Conservation (phyloP, 163 green algal genomes). For the Picocystis sp. region DNA sequence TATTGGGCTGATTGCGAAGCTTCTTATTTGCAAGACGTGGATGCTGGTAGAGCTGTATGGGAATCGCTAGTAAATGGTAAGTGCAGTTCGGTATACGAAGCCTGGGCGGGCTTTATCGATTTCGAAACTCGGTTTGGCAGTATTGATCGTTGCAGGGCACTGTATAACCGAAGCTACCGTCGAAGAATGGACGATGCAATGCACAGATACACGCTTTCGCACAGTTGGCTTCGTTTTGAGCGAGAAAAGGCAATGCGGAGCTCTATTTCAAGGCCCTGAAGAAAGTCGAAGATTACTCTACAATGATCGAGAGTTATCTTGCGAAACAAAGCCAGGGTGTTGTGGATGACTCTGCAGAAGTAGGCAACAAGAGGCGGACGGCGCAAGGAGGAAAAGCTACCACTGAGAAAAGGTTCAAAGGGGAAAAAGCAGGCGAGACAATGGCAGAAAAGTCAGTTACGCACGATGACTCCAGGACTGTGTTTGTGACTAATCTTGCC, state of each 20-base stretch:
- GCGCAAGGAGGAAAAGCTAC: no score
- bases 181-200: constrained; percentile 35
- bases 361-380: no score
- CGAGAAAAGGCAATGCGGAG: constrained; percentile 38
- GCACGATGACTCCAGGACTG: no score
- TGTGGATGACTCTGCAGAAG: no score
- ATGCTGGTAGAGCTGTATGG: constrained; percentile 42
- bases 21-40: constrained; percentile 20
- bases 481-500: no score
- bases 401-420: no score
- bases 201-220: constrained; percentile 27
- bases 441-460: no score
- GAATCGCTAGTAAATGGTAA: constrained; percentile 22
- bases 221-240: constrained; percentile 65
- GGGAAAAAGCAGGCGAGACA: no score
- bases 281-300: no score
- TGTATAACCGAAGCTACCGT: constrained; percentile 41
- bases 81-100: constrained; percentile 17
- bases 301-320: no score
- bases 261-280: no score
- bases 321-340: no score
- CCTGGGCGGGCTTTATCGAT: constrained; percentile 37
- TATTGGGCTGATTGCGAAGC: constrained; percentile 59
- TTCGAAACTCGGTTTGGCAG: constrained; percentile 35
- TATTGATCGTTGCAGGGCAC: constrained; percentile 18